A percentile compares a stretch with the other conserved stretches of the same genome.
Evolutionary conservation across 148 eudicot genomes (phyloP).

Genomic region (Chenopodium berlandieri): DNA sequence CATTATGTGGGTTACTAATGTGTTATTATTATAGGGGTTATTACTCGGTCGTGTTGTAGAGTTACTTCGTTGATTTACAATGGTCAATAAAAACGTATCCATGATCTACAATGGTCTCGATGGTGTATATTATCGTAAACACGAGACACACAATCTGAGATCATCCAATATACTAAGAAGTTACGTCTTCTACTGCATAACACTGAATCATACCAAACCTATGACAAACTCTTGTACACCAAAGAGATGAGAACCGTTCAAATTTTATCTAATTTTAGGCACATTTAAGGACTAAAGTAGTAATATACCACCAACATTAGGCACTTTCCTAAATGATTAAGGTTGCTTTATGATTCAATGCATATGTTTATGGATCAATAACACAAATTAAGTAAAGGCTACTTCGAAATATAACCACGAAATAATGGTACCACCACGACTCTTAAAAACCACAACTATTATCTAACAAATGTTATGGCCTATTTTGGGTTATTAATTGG

Average conservation of each 20-base stretch:
- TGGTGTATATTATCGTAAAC: no score
- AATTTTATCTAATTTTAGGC: neutral
- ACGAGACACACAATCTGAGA: neutral
- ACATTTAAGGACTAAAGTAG: neutral
- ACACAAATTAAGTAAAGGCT: neutral
- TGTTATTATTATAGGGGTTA: no score
- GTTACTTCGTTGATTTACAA: no score
- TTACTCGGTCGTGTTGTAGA: no score
- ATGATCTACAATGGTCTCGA: no score
- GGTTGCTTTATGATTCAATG: neutral
- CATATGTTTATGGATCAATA: neutral
- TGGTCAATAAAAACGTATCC: no score
- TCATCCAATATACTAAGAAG: neutral
- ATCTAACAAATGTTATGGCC: no score
- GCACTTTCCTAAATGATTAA: neutral
- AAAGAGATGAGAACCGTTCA: neutral
- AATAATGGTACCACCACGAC: no score
- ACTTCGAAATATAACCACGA: no score
- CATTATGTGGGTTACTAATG: no score
- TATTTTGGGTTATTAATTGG: no score
- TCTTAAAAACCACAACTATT: no score
- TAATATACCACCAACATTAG: neutral
- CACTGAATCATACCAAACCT: neutral
- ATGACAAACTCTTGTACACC: neutral
- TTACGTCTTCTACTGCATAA: neutral